Evolutionary conservation across 169 alveolate genomes (phyloP), one percentile per base, ranked within the genome.

Genomic region (Ichthyophthirius multifiliis): DNA sequence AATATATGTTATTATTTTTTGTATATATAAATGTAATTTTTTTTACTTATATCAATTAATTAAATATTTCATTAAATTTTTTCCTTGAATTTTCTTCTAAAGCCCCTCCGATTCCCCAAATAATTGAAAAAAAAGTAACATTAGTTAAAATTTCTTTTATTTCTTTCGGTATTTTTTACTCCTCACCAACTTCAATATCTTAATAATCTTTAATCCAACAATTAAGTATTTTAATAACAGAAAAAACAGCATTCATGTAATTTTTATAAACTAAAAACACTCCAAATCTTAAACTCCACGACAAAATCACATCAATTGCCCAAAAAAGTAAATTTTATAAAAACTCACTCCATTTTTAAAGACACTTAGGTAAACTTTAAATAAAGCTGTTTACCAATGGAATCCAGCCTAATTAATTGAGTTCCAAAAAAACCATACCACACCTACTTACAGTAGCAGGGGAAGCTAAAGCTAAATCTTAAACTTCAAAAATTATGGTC

Each of bases 371-470:
- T 45, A 78, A 35, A 6, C 64, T 81, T 20, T 73, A 4, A 12
- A 47, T 32, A 18, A 47, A 96, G 39, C 95, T 87, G 45, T 87
- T 87, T 27, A 95, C 87, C 20, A 97, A 84, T 43, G 95, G 97
- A 48, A 82, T 82, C 92, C 97, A 93, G 13, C 97, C 96, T 43
- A 96, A 64, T 27, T 77, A 73, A 48, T 94, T 92, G 15, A 94
- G 88, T 74, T 95, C 97, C 79, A 94, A 87, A 77, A 90, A 90
- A 23, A 95, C 96, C 98, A 95, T 95, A 45, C 97, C 98, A 87
- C 96, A 93, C 80, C 97, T 86, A 30, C 94, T 82, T 37, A 95
- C 96, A 10, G 98, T 95, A n/a, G 98, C 98, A 27, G 97, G 97
- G 3, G 96, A 89, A 1, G 98, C 98, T 43, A 86, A 85, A 18